Evolutionary conservation across 768 basidiomycete species (phyloP).

Genomic region (Hericium rajendrae): DNA sequence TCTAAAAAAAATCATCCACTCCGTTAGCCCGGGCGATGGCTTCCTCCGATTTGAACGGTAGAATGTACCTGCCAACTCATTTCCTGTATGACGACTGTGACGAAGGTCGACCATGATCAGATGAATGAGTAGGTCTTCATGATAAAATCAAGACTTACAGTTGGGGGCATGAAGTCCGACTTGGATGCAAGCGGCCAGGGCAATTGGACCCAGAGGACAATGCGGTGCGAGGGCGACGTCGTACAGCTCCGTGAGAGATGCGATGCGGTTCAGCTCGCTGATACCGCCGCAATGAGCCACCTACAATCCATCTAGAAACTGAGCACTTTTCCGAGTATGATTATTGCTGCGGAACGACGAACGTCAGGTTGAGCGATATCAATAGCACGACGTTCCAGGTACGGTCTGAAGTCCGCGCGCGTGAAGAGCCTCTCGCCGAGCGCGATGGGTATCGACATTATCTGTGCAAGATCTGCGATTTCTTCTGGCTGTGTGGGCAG

Average conservation of each 20-base stretch:
- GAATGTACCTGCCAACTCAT: constrained; percentile 46
- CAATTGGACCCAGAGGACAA: constrained; percentile 63
- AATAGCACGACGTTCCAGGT: constrained; percentile 52
- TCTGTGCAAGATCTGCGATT: constrained; percentile 45
- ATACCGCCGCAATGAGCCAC: constrained; percentile 55
- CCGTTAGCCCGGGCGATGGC: too few species aligned
- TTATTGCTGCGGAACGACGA: constrained; percentile 9
- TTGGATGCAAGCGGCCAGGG: constrained; percentile 62
- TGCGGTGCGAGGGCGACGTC: constrained; percentile 68
- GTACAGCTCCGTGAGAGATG: constrained; percentile 52
- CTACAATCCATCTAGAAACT: constrained; percentile 17
- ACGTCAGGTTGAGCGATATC: constrained; percentile 67
- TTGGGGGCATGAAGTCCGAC: constrained; percentile 50
- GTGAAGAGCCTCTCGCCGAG: constrained; percentile 58
- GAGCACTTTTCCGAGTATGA: background rate
- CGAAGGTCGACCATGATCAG: background rate
- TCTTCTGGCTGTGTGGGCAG: constrained; percentile 52
- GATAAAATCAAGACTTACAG: constrained; percentile 33
- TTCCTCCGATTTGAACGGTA: too few species aligned
- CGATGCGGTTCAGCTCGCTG: constrained; percentile 47
- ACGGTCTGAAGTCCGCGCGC: constrained; percentile 53
- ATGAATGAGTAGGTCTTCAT: too few species aligned
- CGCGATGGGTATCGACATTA: constrained; percentile 51
- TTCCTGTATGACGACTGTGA: constrained; percentile 51
- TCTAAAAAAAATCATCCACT: constrained; percentile 24